Percentiles rank a stretch among this genome's conserved stretches.
phyloP scores from a whole-genome alignment of 2,329 filamentous ascomycete species.

The Fusarium poae region DNA sequence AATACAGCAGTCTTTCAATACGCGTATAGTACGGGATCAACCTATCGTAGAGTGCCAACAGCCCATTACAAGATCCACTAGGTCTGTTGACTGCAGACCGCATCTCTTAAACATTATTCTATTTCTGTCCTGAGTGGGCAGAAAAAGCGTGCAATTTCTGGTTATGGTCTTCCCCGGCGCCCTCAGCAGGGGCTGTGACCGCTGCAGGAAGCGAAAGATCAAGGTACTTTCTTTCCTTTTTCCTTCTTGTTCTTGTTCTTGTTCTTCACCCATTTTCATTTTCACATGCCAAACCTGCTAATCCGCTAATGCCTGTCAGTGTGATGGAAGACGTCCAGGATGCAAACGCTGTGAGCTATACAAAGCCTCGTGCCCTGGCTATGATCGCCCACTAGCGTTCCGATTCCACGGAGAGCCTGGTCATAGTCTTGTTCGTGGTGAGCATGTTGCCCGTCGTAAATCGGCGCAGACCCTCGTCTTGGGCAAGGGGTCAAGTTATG shows the following conservation, averaged over 20 bases:
- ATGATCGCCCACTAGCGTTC: conserved; percentile 36
- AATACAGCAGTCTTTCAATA: neutral
- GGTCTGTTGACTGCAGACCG: neutral
- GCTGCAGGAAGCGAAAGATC: conserved; percentile 36
- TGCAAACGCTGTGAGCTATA: conserved; percentile 37
- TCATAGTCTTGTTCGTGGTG: conserved; percentile 20
- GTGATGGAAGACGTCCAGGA: conserved; percentile 32
- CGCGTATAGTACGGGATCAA: neutral
- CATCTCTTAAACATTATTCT: neutral
- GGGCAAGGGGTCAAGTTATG: conserved; percentile 5
- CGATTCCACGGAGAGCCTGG: conserved; percentile 38
- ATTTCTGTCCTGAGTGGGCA: neutral
- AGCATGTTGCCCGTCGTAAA: neutral
- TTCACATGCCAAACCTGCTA: neutral
- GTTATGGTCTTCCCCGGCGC: conserved; percentile 35
- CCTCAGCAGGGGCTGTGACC: conserved; percentile 31
- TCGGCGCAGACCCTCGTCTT: conserved; percentile 1
- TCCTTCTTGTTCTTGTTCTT: neutral
- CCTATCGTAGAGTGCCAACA: neutral
- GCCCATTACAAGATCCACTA: conserved; percentile 15
- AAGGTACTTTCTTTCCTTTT: conserved; percentile 13
- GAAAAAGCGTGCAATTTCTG: neutral
- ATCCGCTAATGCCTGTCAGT: conserved; percentile 13
- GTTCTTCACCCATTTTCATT: too few relatives aligned
- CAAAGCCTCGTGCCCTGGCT: conserved; percentile 34